A percentile compares a stretch with the other conserved stretches of the same genome.
These are phyloP conservation scores for Ceratocystis eucalypticola DNA, from an alignment of 2,329 filamentous ascomycete species.

Conservation along the genomic window DNA sequence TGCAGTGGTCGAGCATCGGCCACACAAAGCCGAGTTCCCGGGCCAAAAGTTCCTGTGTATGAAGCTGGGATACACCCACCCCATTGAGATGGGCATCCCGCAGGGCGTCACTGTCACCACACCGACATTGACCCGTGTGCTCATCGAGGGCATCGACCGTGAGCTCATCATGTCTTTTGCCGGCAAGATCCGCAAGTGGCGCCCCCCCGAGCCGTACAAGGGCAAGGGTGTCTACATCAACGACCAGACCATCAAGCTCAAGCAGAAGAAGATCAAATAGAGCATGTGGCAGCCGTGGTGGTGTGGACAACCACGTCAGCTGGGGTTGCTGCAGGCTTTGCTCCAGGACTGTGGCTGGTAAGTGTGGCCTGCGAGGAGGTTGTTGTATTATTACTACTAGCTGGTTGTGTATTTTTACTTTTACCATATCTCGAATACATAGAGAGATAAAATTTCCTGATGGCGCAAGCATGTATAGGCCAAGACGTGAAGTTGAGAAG, in stretches of 20 bases:
- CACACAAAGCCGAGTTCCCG: conserved; percentile 58
- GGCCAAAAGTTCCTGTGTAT: conserved; percentile 82
- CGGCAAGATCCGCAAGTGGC: conserved; percentile 75
- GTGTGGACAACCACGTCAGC: no score
- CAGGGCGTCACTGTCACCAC: conserved; percentile 71
- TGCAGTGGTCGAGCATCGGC: conserved; percentile 67
- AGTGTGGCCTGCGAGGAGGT: conserved; percentile 9
- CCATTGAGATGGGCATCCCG: conserved; percentile 79
- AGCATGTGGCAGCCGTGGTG: conserved; percentile 15
- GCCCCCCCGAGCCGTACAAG: conserved; percentile 93
- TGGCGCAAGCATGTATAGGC: background rate
- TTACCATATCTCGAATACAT: conserved; percentile 11
- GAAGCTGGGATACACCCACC: conserved; percentile 94
- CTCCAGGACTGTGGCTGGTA: background rate
- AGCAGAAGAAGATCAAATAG: conserved; percentile 95
- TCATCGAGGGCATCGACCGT: conserved; percentile 78
- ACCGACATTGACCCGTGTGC: conserved; percentile 78
- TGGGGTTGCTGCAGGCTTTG: background rate
- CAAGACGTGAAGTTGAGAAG: no score
- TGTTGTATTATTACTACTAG: conserved; percentile 26
- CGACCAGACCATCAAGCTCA: conserved; percentile 92
- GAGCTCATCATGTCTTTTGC: conserved; percentile 84
- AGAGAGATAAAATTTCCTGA: background rate
- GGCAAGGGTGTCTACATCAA: conserved; percentile 98
- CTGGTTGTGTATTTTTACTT: conserved; percentile 18